Base-by-base conservation (phyloP, 2,329 filamentous ascomycete species). In the Aspergillaceae sp. region DNA sequence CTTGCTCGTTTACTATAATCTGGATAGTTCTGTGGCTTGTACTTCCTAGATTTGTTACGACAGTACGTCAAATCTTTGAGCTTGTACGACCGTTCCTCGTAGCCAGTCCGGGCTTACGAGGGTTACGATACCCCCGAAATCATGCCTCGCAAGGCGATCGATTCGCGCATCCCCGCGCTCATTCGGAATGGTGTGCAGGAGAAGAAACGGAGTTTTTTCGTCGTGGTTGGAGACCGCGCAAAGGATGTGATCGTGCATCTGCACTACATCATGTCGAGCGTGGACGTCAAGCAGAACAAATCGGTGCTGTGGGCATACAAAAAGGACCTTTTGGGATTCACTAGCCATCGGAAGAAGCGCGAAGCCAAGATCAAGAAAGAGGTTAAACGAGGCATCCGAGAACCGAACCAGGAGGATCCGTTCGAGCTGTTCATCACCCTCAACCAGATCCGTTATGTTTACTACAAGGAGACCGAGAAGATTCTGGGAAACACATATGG, bases 391-490 rank as follows among this genome's bases (percentile, higher is more conserved):
- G 92, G 92, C 40, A 88, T 90, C 55, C 82, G 94, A 62, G 92
- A 98, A 68, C 81, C 86, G 51, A 95, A 98, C 67, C 79, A 82
- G 45, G 88, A 94, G 64, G 92, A 98, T 64, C 86, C 92, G 0
- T 98, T 98, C 73, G 92, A 98, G 71, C 80, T 97, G 45, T 98
- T 97, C 71, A 85, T 97, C 58, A 92, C 89, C 48, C 82, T 95
- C 47, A 87, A 97, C 73, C 89, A 96, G 68, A 95, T 98, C 65
- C 86, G 92, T 68, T 98, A 98, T 78, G 88, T 92, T 48, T 98
- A 95, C 77, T 98, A 98, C 76, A 98, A 98, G 72, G 92, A 98
- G 73, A 97, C 92, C 29, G 92, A 98, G 62, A 97, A 96, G 76
- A 96, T 98, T 62, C 71, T 97, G 47, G 92, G 92, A 65, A 94